phyloP scores from a whole-genome alignment of 306 rosid species.

The Quercus engelmannii region DNA sequence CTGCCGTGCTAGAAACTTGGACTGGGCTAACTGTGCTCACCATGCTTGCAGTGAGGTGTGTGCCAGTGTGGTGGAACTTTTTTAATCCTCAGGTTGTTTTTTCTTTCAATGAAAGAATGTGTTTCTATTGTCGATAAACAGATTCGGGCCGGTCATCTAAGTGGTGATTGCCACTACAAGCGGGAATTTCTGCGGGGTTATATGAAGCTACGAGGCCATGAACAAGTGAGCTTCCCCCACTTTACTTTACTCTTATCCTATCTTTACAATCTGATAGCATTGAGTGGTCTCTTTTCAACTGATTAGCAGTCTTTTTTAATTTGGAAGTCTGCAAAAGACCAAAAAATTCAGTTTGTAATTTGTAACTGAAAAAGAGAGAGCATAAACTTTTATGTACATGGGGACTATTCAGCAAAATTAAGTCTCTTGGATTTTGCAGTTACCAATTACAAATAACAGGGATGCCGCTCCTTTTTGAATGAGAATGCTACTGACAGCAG shows the following conservation, averaged over 20 bases:
- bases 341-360: not conserved
- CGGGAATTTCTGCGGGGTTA: conserved; percentile 69
- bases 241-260: not conserved
- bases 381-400: not conserved
- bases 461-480: not conserved
- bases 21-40: conserved; percentile 88
- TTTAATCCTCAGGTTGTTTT: not conserved
- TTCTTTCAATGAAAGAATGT: not conserved
- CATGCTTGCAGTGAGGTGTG: conserved; percentile 93
- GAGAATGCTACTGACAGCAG: not conserved
- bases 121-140: conserved; percentile 26
- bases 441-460: not conserved
- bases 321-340: not conserved
- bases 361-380: not conserved
- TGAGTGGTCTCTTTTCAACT: not conserved
- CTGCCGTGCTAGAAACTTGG: conserved; percentile 73
- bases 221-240: conserved; percentile 47
- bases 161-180: conserved; percentile 93
- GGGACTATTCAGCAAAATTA: not conserved
- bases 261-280: not conserved
- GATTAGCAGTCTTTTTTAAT: not conserved
- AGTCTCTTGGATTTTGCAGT: not conserved
- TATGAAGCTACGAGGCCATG: conserved; percentile 67
- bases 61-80: conserved; percentile 7
- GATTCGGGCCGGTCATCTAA: conserved; percentile 89